Evolutionary conservation across 345 rosid genomes (phyloP), one percentile per base, ranked within the genome.

Genomic region (Eucalyptus victrix): DNA sequence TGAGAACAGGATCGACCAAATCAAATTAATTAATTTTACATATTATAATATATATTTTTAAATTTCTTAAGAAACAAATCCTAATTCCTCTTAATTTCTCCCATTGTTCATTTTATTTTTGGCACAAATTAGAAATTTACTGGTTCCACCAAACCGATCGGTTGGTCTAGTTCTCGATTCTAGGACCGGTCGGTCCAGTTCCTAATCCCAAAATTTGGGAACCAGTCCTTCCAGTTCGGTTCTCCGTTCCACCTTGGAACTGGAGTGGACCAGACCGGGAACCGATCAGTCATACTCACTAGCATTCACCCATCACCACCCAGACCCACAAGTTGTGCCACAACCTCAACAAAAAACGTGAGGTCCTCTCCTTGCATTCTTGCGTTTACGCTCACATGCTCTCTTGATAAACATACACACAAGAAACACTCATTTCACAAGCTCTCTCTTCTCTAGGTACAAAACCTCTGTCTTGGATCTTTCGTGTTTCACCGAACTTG

Each of bases 151-250:
- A 0, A 51, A 51, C 2, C 4, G 0, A 51, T 51, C 1, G 0
- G 0, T 51, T 1, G 9, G 8, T 51, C 0, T 0, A 0, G 4
- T 6, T 51, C 54, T 51, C 2, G 2, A 51, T 51, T 51, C 1
- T 0, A 50, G 4, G 54, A 51, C 2, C 1, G 0, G 2, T 51
- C 9, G 4, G 9, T 51, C 56, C 0, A 51, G 0, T 51, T 51
- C 4, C 4, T 4, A 0, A 51, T 51, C 56, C 0, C 2, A 0
- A 18, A 51, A 51, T 51, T 51, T 18, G 23, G 0, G 23, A 51
- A 18, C 0, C 0, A 0, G 0, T 51, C 23, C 9, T 51, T 0
- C 4, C 0, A 1, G 1, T 51, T 51, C 4, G 2, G 1, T 51
- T 51, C 54, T 6, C 44, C 2, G 2, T 50, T 50, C 53, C 19